Evolutionary conservation across 73 alveolate genomes (phyloP).

Genomic region (Blepharisma japonicum): DNA sequence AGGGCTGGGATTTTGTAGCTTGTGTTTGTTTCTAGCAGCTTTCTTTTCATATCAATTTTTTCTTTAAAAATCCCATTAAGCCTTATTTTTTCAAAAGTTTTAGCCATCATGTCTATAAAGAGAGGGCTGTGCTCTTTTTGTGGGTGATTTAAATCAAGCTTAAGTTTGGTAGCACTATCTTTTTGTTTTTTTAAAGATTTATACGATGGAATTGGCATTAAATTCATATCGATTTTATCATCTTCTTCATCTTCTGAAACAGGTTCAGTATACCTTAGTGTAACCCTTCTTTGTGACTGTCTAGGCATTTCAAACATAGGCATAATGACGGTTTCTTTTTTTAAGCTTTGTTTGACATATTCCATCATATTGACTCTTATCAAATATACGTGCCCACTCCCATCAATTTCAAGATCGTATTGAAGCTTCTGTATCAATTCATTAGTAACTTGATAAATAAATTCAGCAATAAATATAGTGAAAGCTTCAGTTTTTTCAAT

Average conservation of each 20-base stretch:
- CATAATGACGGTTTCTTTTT: neutral
- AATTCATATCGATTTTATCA: neutral
- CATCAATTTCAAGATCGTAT: neutral
- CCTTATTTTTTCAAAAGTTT: neutral
- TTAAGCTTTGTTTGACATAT: neutral
- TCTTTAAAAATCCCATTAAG: too few species aligned
- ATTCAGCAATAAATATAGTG: neutral
- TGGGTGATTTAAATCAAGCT: neutral
- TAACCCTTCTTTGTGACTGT: neutral
- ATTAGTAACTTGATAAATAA: neutral
- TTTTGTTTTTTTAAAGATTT: constrained; percentile 7
- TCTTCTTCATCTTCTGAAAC: constrained; percentile 9
- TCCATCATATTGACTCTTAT: neutral
- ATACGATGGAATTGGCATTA: neutral
- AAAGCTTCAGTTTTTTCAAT: neutral
- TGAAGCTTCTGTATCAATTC: neutral
- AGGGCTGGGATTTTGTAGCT: too few species aligned
- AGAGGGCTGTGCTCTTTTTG: neutral
- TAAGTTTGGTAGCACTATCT: neutral
- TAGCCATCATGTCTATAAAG: constrained; percentile 20
- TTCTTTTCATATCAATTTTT: too few species aligned
- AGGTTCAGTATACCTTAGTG: neutral
- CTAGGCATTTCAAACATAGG: neutral
- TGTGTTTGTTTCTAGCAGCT: too few species aligned
- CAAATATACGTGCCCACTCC: neutral